Conservation (phyloP, 192 early-diverging fungal species). For the Lobulomyces angularis region DNA sequence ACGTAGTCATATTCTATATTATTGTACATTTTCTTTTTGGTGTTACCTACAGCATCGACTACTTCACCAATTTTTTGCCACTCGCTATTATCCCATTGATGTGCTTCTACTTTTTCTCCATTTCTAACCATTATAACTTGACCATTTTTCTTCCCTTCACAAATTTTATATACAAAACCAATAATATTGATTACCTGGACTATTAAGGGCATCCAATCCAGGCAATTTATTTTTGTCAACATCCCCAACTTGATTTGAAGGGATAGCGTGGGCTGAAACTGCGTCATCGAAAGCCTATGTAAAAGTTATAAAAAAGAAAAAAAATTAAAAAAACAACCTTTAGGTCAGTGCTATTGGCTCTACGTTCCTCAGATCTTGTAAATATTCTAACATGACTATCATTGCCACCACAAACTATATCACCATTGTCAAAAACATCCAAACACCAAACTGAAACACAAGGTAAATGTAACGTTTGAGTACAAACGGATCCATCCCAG, state of each 20-base stretch:
- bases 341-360: conserved; percentile 34
- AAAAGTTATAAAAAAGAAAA: conserved; percentile 1
- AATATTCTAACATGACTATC: conserved; percentile 77
- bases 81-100: conserved; percentile 42
- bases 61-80: conserved; percentile 92
- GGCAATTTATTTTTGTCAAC: conserved; percentile 71
- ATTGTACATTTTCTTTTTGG: conserved; percentile 64
- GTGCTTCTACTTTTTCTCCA: conserved; percentile 63
- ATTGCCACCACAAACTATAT: conserved; percentile 72
- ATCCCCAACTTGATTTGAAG: conserved; percentile 64
- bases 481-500: conserved; percentile 63
- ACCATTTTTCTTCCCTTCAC: conserved; percentile 57
- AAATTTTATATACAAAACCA: not conserved
- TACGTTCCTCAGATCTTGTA: conserved; percentile 46
- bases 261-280: conserved; percentile 13
- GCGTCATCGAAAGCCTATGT: conserved; percentile 16
- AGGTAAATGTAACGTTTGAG: conserved; percentile 76
- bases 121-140: conserved; percentile 81
- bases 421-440: conserved; percentile 58
- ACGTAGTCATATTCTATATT: conserved; percentile 95
- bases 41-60: conserved; percentile 69
- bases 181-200: conserved; percentile 32
- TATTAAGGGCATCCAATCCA: conserved; percentile 57
- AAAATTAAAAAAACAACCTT: conserved; percentile 11
- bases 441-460: conserved; percentile 90